Percentiles rank a stretch among this genome's conserved stretches.
Evolutionary conservation across 192 early-diverging fungal species (phyloP).

Genomic region (Coemansia umbellata): DNA sequence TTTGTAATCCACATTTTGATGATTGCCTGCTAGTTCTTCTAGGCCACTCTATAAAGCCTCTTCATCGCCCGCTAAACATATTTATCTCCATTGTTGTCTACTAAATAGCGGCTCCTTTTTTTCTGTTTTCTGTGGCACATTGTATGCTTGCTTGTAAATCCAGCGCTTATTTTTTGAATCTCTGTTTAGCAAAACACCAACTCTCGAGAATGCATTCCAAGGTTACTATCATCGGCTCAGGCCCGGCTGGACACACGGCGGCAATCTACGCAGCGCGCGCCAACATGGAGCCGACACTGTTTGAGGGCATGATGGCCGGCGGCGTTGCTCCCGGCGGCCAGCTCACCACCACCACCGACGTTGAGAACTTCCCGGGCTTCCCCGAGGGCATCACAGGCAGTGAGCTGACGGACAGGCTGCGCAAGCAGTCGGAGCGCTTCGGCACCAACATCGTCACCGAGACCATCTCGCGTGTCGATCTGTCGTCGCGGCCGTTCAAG

Average conservation of each 20-base stretch:
- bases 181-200: neutral
- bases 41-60: too few relatives aligned
- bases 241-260: slow-evolving; percentile 96
- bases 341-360: slow-evolving; percentile 94
- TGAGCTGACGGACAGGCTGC: slow-evolving; percentile 83
- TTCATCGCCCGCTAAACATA: too few relatives aligned
- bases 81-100: too few relatives aligned
- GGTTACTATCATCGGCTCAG: slow-evolving; percentile 80
- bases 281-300: slow-evolving; percentile 89
- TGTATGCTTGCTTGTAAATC: neutral
- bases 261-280: slow-evolving; percentile 95
- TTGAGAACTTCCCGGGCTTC: slow-evolving; percentile 96
- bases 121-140: neutral
- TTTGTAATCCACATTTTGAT: too few relatives aligned
- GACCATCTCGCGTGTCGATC: slow-evolving; percentile 85
- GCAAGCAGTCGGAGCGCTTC: slow-evolving; percentile 80
- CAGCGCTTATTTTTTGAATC: neutral
- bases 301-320: slow-evolving; percentile 95
- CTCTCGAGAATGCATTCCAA: slow-evolving; percentile 41
- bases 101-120: too few relatives aligned
- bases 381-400: slow-evolving; percentile 85
- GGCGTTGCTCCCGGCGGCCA: slow-evolving; percentile 75
- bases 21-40: too few relatives aligned
- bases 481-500: slow-evolving; percentile 76
- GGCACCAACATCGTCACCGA: slow-evolving; percentile 88